Evolutionary conservation across 73 alveolate species (phyloP), one percentile per base, ranked within the genome.

Genomic region (Blepharisma japonicum): DNA sequence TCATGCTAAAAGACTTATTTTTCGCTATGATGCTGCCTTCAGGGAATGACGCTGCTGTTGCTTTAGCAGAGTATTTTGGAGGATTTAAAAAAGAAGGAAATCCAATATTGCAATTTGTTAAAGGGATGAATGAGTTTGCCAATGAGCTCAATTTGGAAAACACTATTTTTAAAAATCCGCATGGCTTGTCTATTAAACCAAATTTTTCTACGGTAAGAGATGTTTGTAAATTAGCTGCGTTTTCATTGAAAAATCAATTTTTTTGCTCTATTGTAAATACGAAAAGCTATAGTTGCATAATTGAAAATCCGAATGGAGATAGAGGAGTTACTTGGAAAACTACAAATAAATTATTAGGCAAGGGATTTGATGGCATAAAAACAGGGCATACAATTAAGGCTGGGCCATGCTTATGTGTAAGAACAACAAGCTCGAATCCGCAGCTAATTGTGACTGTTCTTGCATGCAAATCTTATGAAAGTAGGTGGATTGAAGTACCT

Each of bases 21-120:
- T 91, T 86, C 66, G 95, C 92, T 27, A 81, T 92, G 55, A 92
- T 92, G 96, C 89, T 92, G n/a, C 97, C 97, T 5, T 78, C 91
- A 25, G 97, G 97, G 18, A 90, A 90, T 76, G 97, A 90, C 68
- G 94, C 94, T 71, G 97, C 97, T 27, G 49, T 77, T 53, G 81
- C 91, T 5, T 48, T 90, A n/a, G 94, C 93, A 21, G 84, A 79
- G 9, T 70, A 80, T 71, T 87, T 87, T 71, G 97, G 97, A 20
- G 77, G 80, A 6, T 78, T 55, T 45, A 53, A 14, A 53, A 14
- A 11, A 53, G n/a, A 14, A 53, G 23, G 23, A 68, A 86, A 55
- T 80, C 87, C 91, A 18, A 45, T 68, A 23, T 23, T 46, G 18
- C 79, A 86, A 38, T 91, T 91, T 68, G 77, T 89, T n/a, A 51